Percentiles rank a stretch among this genome's conserved stretches.
Evolutionary conservation across 2,329 filamentous ascomycete genomes (phyloP).

Genomic region (Aspergillus jensenii): DNA sequence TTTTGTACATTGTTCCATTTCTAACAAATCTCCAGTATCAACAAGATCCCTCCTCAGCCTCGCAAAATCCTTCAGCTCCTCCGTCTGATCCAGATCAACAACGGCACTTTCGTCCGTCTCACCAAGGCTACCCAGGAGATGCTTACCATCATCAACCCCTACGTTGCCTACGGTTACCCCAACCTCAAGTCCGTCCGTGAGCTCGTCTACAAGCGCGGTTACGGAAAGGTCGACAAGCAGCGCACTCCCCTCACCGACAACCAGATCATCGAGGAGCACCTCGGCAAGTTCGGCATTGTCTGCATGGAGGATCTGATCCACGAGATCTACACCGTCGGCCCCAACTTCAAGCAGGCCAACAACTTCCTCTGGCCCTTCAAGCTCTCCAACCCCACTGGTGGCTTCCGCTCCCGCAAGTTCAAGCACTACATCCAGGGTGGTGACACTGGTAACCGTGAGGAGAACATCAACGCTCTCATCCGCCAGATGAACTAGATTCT

Average conservation of each 20-base stretch:
- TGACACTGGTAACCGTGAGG: conserved; percentile 98
- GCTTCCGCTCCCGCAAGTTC: conserved; percentile 96
- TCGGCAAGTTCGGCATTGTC: conserved; percentile 98
- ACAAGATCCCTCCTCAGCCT: conserved; percentile 99
- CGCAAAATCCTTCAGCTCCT: conserved; percentile 99
- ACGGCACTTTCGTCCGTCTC: conserved; percentile 94
- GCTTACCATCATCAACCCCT: conserved; percentile 98
- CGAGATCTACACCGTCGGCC: conserved; percentile 97
- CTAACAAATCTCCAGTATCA: conserved; percentile 70
- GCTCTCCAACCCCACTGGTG: conserved; percentile 96
- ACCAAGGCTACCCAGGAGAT: conserved; percentile 98
- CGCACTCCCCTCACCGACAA: conserved; percentile 96
- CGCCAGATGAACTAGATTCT: conserved; percentile 90
- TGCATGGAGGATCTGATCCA: conserved; percentile 99
- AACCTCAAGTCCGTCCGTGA: conserved; percentile 99
- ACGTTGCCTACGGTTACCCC: conserved; percentile 98
- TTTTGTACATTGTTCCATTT: neutral
- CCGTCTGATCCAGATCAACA: conserved; percentile 99
- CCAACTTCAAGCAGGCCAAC: conserved; percentile 99
- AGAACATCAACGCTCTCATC: conserved; percentile 94
- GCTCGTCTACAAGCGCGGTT: conserved; percentile 99
- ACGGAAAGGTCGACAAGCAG: conserved; percentile 99
- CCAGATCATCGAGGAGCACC: conserved; percentile 91
- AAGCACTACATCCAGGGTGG: conserved; percentile 98
- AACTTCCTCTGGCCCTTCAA: conserved; percentile 99